Percentiles rank a stretch among this genome's conserved stretches.
These are phyloP conservation scores for Echeveria elegans DNA, from an alignment of 164 flowering plant species.

Conservation along the genomic window DNA sequence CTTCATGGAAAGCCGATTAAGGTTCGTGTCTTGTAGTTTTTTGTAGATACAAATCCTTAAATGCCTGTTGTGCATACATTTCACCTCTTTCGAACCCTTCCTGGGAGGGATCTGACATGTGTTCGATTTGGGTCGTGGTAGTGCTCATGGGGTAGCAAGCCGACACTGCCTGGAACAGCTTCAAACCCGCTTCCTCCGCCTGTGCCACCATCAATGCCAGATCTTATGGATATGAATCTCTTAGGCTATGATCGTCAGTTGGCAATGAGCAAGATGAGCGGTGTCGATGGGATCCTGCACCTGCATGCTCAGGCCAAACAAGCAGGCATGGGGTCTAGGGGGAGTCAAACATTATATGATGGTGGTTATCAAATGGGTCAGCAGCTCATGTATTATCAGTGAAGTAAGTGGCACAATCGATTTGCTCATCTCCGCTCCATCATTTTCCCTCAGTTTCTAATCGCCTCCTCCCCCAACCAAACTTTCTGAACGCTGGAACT, in stretches of 20 bases:
- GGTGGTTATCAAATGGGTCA: constrained; percentile 70
- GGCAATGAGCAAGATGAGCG: constrained; percentile 84
- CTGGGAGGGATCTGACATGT: background rate
- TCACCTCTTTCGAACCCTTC: background rate
- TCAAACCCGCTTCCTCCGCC: constrained; percentile 97
- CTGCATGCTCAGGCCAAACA: constrained; percentile 62
- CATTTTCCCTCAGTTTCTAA: too few species aligned
- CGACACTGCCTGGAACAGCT: constrained; percentile 84
- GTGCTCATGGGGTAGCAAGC: constrained; percentile 99
- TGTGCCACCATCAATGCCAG: constrained; percentile 58
- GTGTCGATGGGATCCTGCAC: constrained; percentile 60
- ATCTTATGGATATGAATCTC: constrained; percentile 57
- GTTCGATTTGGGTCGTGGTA: constrained; percentile 15
- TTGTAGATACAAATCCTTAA: background rate
- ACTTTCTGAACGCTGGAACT: too few species aligned
- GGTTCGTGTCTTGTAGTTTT: constrained; percentile 26
- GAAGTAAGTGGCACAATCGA: background rate
- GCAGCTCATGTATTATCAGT: constrained; percentile 88
- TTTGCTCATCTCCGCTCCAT: background rate
- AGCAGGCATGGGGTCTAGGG: constrained; percentile 54
- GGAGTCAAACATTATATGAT: constrained; percentile 77
- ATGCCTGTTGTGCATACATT: background rate
- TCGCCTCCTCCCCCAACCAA: too few species aligned
- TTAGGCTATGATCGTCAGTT: constrained; percentile 81
- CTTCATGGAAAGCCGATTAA: constrained; percentile 78